These are phyloP conservation scores for Ambrosiella xylebori DNA, from an alignment of 2,329 filamentous ascomycete species.

Conservation along the genomic window DNA sequence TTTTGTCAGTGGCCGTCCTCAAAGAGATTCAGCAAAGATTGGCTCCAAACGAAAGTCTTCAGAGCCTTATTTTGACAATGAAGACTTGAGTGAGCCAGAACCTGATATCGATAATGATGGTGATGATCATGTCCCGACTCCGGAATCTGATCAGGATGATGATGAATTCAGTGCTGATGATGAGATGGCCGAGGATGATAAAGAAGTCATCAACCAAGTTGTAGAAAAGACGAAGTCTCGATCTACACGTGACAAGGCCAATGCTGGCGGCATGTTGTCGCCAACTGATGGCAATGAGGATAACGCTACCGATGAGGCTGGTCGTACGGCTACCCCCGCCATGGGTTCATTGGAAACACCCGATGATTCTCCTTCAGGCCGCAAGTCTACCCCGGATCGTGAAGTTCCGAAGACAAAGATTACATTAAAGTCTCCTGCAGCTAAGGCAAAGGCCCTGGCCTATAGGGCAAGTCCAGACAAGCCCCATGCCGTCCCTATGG, in stretches of 20 bases:
- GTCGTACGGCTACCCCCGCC: slow-evolving; percentile 6
- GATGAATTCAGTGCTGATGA: slow-evolving; percentile 42
- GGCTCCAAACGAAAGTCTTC: slow-evolving; percentile 26
- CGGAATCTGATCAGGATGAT: slow-evolving; percentile 36
- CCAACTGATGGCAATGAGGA: slow-evolving; percentile 9
- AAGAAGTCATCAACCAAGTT: slow-evolving; percentile 28
- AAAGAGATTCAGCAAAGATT: slow-evolving; percentile 32
- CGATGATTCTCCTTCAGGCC: slow-evolving; percentile 9
- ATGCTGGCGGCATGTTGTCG: slow-evolving; percentile 8
- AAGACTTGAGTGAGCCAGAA: slow-evolving; percentile 52
- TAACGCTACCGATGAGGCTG: not conserved
- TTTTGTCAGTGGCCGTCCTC: slow-evolving; percentile 31
- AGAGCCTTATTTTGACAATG: slow-evolving; percentile 16
- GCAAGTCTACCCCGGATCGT: slow-evolving; percentile 4
- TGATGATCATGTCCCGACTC: slow-evolving; percentile 43
- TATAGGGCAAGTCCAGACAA: slow-evolving; percentile 48
- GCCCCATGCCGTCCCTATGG: slow-evolving; percentile 21
- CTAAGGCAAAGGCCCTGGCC: slow-evolving; percentile 31
- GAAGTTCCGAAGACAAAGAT: slow-evolving; percentile 5
- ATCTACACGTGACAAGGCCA: slow-evolving; percentile 32
- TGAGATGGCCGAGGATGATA: slow-evolving; percentile 36
- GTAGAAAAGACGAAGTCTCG: slow-evolving; percentile 30
- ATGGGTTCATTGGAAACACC: slow-evolving; percentile 8
- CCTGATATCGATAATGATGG: slow-evolving; percentile 42
- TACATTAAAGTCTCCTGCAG: slow-evolving; percentile 16